Base-by-base conservation (phyloP, 352 stramenopile species). In the Pythium phragmitis region DNA sequence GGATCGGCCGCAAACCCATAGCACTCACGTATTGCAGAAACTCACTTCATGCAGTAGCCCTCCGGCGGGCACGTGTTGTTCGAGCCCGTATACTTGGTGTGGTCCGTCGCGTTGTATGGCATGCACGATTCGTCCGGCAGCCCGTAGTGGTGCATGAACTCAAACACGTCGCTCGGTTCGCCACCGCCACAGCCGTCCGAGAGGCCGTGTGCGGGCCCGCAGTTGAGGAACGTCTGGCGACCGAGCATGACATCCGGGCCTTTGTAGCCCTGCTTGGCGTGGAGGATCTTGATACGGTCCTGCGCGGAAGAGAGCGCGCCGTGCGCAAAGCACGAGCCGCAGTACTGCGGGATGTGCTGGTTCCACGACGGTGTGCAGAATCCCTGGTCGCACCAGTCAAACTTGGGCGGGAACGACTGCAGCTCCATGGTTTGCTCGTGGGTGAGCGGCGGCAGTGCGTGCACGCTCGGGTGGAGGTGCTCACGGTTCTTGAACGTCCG, bases 301-400 rank as follows among this genome's bases (percentile, higher is more conserved):
- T 91, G 80, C 14, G 80, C 80, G 14, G 76, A 87, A 14, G 81
- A 89, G 68, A 91, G 82, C 23, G 83, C 77, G 23, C 82, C 78
- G 53, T 95, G 88, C 0, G 80, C 85, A 53, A 80, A 96, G 68
- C 87, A 96, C 37, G 87, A 92, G 39, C 88, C 88, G 61, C 89
- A 97, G 71, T 95, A 97, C 62, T 89, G 79, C 37, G 85, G 85
- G 30, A 91, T 89, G 59, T 93, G 85, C 63, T 93, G 82, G 67
- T 91, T 91, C 82, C 85, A 93, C 60, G 82, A 90, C 17, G 82
- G 79, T 43, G 88, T 80, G 55, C 82, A 91, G 60, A 82, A 88
- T 30, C 85, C 82, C 9, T 68, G 74, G 57, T 93, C 85, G 61
- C 85, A 92, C 95, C 96, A 99, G 68, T 96, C 91, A 63, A 98